Evolutionary conservation across 805 yeast species (phyloP), one percentile per base, ranked within the genome.

Genomic region (Starmerella davenportii): DNA sequence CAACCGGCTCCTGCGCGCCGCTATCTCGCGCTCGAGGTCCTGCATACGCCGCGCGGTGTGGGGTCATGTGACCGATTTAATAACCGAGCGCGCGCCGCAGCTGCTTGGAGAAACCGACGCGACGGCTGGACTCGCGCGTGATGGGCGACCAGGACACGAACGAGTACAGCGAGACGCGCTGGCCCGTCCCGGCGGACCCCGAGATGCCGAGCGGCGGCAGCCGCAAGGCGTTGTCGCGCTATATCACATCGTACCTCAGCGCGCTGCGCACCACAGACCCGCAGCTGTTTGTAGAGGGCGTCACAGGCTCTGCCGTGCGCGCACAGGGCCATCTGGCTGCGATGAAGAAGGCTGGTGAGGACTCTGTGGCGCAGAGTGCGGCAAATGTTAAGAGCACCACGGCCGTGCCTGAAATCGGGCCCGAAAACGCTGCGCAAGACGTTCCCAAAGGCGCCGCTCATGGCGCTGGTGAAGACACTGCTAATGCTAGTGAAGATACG

Each of bases 1-100:
- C 25, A 74, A 52, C 38, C 65, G 61, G 34, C 61, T 65, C 40
- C 63, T 58, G 45, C 72, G 71, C 38, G 68, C 69, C 48, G 72
- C 77, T 32, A 74, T 62, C 47, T 65, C 65, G 36, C 58, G 64
- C 28, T 54, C 44, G 43, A 68, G 50, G 37, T 50, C 52, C 43
- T 39, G 43, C 44, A 40, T 40, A 15, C n/a, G n/a, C n/a, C n/a
- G n/a, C n/a, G n/a, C n/a, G n/a, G n/a, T n/a, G n/a, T n/a, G 11
- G 31, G 15, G 24, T 5, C 38, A 14, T 14, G 23, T 35, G 37
- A 35, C 29, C 23, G 23, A 25, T 17, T 9, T 8, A 21, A 13
- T n/a, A n/a, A n/a, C n/a, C n/a, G n/a, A n/a, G n/a, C n/a, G n/a
- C n/a, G n/a, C n/a, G n/a, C n/a, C n/a, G n/a, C n/a, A n/a, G n/a